Base-by-base conservation (phyloP, 768 basidiomycete genomes). In the Boletus rubroflammeus region DNA sequence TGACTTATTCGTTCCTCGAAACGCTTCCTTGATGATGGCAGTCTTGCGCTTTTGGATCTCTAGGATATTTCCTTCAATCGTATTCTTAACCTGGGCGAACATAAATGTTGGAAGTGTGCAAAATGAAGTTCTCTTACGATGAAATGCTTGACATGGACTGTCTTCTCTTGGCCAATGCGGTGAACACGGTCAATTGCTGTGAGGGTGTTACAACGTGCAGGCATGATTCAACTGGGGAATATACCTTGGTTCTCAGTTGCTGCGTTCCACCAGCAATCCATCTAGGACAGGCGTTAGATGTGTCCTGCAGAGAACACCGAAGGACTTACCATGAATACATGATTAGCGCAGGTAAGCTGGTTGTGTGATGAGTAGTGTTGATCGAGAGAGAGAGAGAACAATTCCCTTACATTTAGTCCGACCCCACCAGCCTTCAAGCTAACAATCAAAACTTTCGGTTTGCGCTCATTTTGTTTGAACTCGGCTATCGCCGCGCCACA, bases 221-320 rank as follows among this genome's bases (percentile, higher is more conserved):
- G 29, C 7, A 40, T 15, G 6, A 48, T 39, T 41, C 23, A 40
- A n/a, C 14, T 17, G 0, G 26, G 9, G n/a, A 43, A 49, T 51
- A 1, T 59, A 83, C 86, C 88, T 80, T 93, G 90, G 48, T 84
- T 84, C 66, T 93, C 91, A 5, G 79, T 83, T 0, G 90, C 89
- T 5, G 87, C 81, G 66, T 92, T 93, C 90, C 90, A 93, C 90
- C 90, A 92, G 60, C 89, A 93, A 63, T 92, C 90, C 90, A 93
- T 93, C 90, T 92, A 53, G 10, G 40, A 43, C 32, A 52, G 2
- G 38, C 45, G 47, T 61, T 41, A 57, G 52, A 54, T 48, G 9
- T n/a, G 14, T 11, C 2, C 13, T 28, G 23, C 8, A 28, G 8
- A 25, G 17, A 35, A n/a, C 8, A 29, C 10, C 25, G 2, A 15